Evolutionary conservation across 306 rosid species (phyloP).

Genomic region (Citrullus colocynthis): DNA sequence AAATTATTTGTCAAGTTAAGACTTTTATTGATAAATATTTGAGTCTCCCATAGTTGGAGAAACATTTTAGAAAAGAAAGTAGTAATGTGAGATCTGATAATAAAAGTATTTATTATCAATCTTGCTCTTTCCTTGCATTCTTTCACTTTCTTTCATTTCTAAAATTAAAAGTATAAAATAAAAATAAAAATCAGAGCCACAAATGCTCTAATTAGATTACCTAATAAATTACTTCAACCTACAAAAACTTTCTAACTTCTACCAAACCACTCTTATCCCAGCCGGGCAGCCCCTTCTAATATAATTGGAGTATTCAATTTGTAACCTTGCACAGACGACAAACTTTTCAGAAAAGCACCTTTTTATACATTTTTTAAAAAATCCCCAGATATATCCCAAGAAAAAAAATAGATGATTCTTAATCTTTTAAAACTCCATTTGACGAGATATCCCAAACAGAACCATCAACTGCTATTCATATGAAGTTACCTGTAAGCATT

Average conservation of each 20-base stretch:
- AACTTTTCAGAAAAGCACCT: not conserved
- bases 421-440: too few relatives aligned
- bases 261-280: not conserved
- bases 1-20: not conserved
- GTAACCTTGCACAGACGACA: not conserved
- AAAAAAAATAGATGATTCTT: too few relatives aligned
- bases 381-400: not conserved
- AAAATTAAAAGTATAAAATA: not conserved
- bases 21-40: not conserved
- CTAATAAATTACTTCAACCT: not conserved
- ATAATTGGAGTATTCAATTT: not conserved
- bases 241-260: not conserved
- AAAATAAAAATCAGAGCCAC: not conserved
- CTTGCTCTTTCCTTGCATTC: too few relatives aligned
- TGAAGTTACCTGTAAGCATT: slow-evolving; percentile 62
- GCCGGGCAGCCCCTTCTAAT: not conserved
- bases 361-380: not conserved
- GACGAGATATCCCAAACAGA: not conserved
- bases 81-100: not conserved
- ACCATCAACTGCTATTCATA: not conserved
- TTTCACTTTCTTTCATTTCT: too few relatives aligned
- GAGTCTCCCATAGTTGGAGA: not conserved
- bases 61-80: not conserved
- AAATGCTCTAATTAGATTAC: not conserved
- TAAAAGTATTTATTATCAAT: not conserved